These are phyloP conservation scores for Epichloe bromicola DNA, from an alignment of 2,329 filamentous ascomycete genomes.

Conservation along the genomic window DNA sequence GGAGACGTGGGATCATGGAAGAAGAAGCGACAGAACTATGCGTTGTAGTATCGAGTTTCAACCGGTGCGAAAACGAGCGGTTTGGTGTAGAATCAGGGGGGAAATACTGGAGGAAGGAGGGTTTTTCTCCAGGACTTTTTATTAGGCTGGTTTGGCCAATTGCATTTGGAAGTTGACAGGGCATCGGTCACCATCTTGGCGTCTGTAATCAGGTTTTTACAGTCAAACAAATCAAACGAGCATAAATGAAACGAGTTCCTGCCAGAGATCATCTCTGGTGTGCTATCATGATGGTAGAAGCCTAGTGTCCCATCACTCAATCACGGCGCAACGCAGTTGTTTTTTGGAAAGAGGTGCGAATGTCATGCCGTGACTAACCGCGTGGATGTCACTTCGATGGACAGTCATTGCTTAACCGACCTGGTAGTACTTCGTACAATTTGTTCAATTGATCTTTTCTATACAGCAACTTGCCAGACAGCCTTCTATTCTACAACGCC, in stretches of 20 bases:
- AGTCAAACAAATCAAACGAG: conserved; percentile 39
- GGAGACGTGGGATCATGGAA: neutral
- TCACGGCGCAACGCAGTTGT: too few relatives aligned
- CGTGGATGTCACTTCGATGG: too few relatives aligned
- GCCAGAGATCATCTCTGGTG: conserved; percentile 13
- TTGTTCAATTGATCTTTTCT: conserved; percentile 8
- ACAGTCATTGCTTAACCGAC: neutral
- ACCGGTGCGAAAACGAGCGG: conserved; percentile 4
- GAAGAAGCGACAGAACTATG: conserved; percentile 5
- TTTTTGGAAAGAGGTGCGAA: too few relatives aligned
- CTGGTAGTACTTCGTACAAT: neutral
- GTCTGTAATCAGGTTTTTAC: conserved; percentile 55
- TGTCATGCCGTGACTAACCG: too few relatives aligned
- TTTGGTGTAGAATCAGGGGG: conserved; percentile 29
- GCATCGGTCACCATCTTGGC: conserved; percentile 52
- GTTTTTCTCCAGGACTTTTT: conserved; percentile 24
- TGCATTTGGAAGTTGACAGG: conserved; percentile 52
- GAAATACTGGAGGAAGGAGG: conserved; percentile 9
- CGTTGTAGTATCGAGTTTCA: conserved; percentile 1
- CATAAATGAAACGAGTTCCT: conserved; percentile 19
- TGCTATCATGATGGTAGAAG: conserved; percentile 16
- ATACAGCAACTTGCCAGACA: neutral
- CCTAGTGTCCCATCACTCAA: too few relatives aligned
- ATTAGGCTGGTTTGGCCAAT: conserved; percentile 45
- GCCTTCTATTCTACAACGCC: conserved; percentile 1